Base-by-base conservation (phyloP, 495 filamentous ascomycete genomes). In the Annulohypoxylon nitens region DNA sequence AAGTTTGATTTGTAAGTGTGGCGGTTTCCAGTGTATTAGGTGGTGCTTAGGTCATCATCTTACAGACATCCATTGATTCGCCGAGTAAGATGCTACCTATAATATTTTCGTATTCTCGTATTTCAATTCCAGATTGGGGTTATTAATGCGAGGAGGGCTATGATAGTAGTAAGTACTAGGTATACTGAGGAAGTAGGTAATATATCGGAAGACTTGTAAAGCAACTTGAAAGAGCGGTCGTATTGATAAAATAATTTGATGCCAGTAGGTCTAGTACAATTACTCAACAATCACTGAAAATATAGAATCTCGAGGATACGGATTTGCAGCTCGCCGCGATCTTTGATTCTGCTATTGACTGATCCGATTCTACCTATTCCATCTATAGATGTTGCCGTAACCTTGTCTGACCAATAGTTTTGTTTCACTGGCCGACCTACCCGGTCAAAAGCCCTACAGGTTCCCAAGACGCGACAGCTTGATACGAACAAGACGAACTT, bases 301-400 rank as follows among this genome's bases (percentile, higher is more conserved):
- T 12, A n/a, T 8, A 14, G 16, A 0, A 20, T 39, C 34, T 20
- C 55, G n/a, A 37, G 1, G 25, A 25, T 20, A 41, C 41, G 45
- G 4, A 26, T 51, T 55, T 61, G 43, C n/a, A 64, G 64, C 47
- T 64, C 37, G 45, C 43, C 51, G 36, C 62, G 59, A 59, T 63
- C 50, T 61, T 9, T 64, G 41, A 43, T 51, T 60, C 58, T 48
- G 41, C 14, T 61, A 36, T 26, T 30, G 41, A 45, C 43, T 41
- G 4, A 25, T 45, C 51, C 7, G 16, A 45, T 25, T n/a, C 59
- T 67, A 67, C 23, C 57, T 50, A 34, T 67, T 16, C 64, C 43
- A 37, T 73, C 64, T 33, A 41, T 39, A 23, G 45, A 73, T 68
- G 53, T 64, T 60, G 68, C 45, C 70, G 41, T 68, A 54, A 64